phyloP scores from a whole-genome alignment of 2,329 filamentous ascomycete genomes.

The Chalaropsis ovoidea region DNA sequence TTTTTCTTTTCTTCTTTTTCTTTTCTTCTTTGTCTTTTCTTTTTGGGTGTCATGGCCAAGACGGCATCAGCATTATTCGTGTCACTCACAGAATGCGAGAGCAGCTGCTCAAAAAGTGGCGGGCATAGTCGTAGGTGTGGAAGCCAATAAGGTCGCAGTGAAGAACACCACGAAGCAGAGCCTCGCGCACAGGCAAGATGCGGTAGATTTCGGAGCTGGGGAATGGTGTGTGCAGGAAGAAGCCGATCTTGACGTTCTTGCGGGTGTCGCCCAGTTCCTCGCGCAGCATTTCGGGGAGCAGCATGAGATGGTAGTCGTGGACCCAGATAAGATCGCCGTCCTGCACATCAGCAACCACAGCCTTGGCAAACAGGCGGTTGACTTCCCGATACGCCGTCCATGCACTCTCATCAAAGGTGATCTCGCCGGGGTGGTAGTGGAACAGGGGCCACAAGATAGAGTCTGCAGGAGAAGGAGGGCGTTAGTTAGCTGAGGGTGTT shows the following conservation, averaged over 20 bases:
- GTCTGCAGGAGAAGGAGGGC: conserved; percentile 44
- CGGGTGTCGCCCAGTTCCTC: conserved; percentile 71
- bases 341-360: conserved; percentile 74
- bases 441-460: conserved; percentile 97
- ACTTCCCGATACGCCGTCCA: conserved; percentile 92
- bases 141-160: conserved; percentile 95
- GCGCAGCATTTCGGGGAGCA: conserved; percentile 88
- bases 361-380: conserved; percentile 83
- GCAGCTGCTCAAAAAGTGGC: conserved; percentile 93
- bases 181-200: conserved; percentile 84
- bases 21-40: too few relatives aligned
- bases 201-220: conserved; percentile 95
- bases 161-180: conserved; percentile 74
- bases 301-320: conserved; percentile 97
- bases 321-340: conserved; percentile 97
- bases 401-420: conserved; percentile 89
- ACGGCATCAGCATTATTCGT: too few relatives aligned
- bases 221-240: conserved; percentile 96
- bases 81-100: conserved; percentile 69
- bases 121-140: conserved; percentile 98
- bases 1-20: neutral
- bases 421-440: conserved; percentile 97
- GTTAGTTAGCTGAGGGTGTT: neutral
- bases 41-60: too few relatives aligned
- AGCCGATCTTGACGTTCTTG: conserved; percentile 93